Evolutionary conservation across 148 eudicot genomes (phyloP), one percentile per base, ranked within the genome.

Genomic region (Silene conica): DNA sequence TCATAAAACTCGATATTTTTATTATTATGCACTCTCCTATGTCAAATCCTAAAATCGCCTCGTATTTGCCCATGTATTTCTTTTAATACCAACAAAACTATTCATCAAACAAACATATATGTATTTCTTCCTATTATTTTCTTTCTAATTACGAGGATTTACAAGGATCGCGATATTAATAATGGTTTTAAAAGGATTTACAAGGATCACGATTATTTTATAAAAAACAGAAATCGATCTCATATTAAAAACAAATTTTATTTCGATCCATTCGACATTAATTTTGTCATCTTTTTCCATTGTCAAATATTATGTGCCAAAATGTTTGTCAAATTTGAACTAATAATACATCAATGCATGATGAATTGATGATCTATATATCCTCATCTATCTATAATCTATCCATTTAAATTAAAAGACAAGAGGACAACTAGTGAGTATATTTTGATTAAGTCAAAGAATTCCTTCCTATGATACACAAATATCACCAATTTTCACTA

Each of bases 271-370:
- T 59, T 22, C 11, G 3, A 64, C 20, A 16, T 28, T 34, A 65
- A 34, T 18, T 65, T 25, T n/a, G n/a, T n/a, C n/a, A n/a, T 23
- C 3, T 6, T 66, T 41, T 66, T 4, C 43, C 15, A 4, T 18
- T 66, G 69, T 66, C 69, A 41, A 66, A 66, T 38, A 38, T 18
- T 18, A 41, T 41, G 23, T 66, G 69, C 69, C 2, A 66, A 66
- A 41, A 21, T 26, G 52, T n/a, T 66, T 18, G 50, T 65, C 69
- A 65, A 67, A 46, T 19, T 8, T 43, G 16, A 20, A 67, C 45
- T 46, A 46, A 34, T 46, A 46, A 34, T 45, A 21, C 59, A 23
- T 69, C 46, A 15, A 11, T 67, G 48, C 25, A 18, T 23, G 18
- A 67, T 11, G n/a, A n/a, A 1, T 0, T 38, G 0, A 2, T 45